Evolutionary conservation across 1,284 basidiomycete genomes (phyloP), one percentile per base, ranked within the genome.

Genomic region (Pseudozyma hubeiensis): DNA sequence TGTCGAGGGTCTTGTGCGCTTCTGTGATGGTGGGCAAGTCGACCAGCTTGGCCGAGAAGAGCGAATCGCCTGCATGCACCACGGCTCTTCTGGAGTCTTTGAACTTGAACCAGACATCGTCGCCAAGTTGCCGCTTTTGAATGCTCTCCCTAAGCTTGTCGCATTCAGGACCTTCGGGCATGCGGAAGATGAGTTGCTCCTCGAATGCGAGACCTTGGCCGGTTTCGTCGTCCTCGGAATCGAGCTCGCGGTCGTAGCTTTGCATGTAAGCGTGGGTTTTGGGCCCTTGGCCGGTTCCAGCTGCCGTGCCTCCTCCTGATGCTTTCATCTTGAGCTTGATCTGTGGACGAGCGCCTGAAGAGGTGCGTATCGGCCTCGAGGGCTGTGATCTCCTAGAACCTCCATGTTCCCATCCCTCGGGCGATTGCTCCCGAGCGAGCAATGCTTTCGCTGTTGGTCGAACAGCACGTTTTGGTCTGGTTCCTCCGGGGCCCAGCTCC

Each of bases 51-150:
- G 97, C 90, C 19, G 92, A 89, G 82, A 95, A 97, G 1, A 90
- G 88, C 54, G 88, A 90, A 70, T 90, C 90, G 19, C 91, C 92
- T 33, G 96, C 89, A 84, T 95, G 93, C 84, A 99, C 95, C 30
- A 92, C 88, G 4, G 93, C 97, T 77, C 97, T 87, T 50, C 97
- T 89, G 53, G 95, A 93, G 85, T 99, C 96, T 86, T 98, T 94
- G 85, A 99, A 98, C 86, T 97, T 98, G 88, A 99, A 95, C 92
- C 77, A 97, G 10, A 98, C 90, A 77, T 97, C 94, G 75, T 91
- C 86, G 33, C 93, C 88, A 77, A 94, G 92, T 68, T 94, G 77
- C 2, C 84, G 89, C 48, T 90, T 87, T 53, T 89, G 88, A 11
- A 96, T 90, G 88, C 93, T 90, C 16, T 82, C 82, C 8, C 79